A percentile compares a stretch with the other conserved stretches of the same genome.
These are phyloP conservation scores for Stephanodiscus minutulus DNA, from an alignment of 108 stramenopile species.

Conservation along the genomic window DNA sequence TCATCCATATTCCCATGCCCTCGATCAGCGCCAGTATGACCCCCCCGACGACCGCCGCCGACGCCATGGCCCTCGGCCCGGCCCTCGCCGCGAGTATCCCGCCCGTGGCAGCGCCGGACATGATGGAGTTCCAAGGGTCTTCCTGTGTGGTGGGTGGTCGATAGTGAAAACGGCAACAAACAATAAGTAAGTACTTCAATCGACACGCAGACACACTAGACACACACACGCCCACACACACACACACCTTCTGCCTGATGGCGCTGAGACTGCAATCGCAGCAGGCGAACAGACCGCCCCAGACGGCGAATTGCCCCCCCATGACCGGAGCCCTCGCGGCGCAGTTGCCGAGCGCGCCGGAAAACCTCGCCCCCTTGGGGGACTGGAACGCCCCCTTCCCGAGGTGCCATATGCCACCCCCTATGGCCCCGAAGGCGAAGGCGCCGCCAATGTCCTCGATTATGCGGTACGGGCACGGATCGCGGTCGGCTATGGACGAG, in stretches of 20 bases:
- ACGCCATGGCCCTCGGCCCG: constrained; percentile 95
- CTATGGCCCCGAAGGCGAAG: constrained; percentile 93
- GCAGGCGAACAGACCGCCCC: constrained; percentile 97
- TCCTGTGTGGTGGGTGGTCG: constrained; percentile 55
- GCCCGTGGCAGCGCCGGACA: constrained; percentile 94
- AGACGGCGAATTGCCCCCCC: constrained; percentile 93
- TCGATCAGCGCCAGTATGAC: constrained; percentile 96
- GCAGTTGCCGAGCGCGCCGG: constrained; percentile 79
- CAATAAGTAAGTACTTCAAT: too few relatives aligned
- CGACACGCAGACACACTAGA: too few relatives aligned
- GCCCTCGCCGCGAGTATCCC: constrained; percentile 94
- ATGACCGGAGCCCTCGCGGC: constrained; percentile 92
- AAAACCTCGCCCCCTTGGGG: constrained; percentile 69
- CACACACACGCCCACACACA: too few relatives aligned
- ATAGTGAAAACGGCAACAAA: too few relatives aligned
- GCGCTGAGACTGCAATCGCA: constrained; percentile 95
- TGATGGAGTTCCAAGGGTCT: constrained; percentile 99
- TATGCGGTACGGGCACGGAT: constrained; percentile 98
- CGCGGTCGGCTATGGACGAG: constrained; percentile 81
- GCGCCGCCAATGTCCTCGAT: constrained; percentile 97
- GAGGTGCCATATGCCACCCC: constrained; percentile 92
- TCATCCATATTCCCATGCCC: constrained; percentile 90
- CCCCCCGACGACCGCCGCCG: constrained; percentile 93
- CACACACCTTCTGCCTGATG: constrained; percentile 81
- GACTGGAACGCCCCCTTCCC: constrained; percentile 88